Conservation (phyloP, 257 asterid species). For the Solanum etuberosum region DNA sequence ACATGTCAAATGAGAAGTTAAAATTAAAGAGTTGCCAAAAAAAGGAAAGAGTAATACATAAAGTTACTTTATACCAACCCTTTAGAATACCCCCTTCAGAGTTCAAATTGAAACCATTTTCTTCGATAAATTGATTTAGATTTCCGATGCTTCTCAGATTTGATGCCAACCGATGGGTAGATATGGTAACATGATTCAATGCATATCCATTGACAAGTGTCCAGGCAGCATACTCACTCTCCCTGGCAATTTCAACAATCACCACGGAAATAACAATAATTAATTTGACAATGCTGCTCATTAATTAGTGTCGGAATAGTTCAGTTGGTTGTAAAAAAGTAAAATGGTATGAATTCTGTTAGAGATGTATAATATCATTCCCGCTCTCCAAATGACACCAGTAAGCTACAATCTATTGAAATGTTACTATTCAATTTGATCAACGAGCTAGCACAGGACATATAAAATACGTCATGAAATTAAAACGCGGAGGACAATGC, state of each 20-base stretch:
- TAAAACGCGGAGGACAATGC: neutral
- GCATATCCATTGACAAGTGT: constrained; percentile 89
- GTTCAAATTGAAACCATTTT: constrained; percentile 73
- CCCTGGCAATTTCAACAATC: constrained; percentile 40
- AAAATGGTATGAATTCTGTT: neutral
- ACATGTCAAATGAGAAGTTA: neutral
- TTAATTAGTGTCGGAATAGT: neutral
- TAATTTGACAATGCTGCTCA: neutral
- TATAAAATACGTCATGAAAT: neutral
- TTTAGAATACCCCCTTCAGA: constrained; percentile 88
- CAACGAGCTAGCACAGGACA: neutral
- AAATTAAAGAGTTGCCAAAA: neutral
- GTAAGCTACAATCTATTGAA: neutral
- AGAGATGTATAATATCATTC: neutral
- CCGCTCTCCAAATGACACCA: neutral
- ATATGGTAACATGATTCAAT: constrained; percentile 72
- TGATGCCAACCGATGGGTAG: constrained; percentile 75
- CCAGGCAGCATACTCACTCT: constrained; percentile 98
- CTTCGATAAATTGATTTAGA: constrained; percentile 71
- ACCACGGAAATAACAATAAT: neutral
- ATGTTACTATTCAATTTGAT: neutral
- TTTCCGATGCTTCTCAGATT: constrained; percentile 34
- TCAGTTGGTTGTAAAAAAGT: neutral
- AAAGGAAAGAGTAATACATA: neutral
- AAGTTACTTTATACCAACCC: constrained; percentile 35